Evolutionary conservation across 176 grass and related monocot species (phyloP), one percentile per base, ranked within the genome.

Genomic region (Triticum monococcum): DNA sequence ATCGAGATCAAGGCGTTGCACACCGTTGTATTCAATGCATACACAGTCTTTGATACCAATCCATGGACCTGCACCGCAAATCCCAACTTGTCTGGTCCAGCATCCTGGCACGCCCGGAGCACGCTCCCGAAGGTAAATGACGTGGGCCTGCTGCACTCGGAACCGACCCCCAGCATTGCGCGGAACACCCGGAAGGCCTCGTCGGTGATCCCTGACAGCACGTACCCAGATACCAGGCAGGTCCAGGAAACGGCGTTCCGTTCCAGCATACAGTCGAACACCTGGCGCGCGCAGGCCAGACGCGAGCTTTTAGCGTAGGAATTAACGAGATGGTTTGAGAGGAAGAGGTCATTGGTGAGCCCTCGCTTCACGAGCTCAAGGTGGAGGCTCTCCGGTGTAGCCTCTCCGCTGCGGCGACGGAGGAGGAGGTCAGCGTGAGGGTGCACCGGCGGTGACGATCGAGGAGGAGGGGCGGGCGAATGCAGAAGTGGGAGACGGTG

Each of bases 1-100:
- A 94, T 90, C 0, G 88, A 88, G 54, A 97, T 94, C 65, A 97
- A 23, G 24, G 92, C 94, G 79, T 94, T 97, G 83, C 89, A 92
- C 32, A 97, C 94, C 22, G 85, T 85, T 33, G 75, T 94, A 78
- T 91, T 84, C 5, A 62, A 81, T 1, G 82, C 59, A 11, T 82
- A 78, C 18, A 5, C 9, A 18, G 72, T 94, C 90, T 94, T 97
- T 2, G 84, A 90, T 57, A 92, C 24, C 72, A 92, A 56, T 28
- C 94, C 92, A 75, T 97, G 94, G 63, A 94, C 89, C 75, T 97
- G 94, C 13, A 18, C 77, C 12, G 78, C 92, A 12, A 97, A 87
- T 66, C 77, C 73, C 76, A 92, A 33, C 12, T 56, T 25, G 57
- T 94, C 85, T 1, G 77, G 67, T 33, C 90, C 86, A 11, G 72